Evolutionary conservation across 495 filamentous ascomycete genomes (phyloP).

Genomic region (Aspergillus leporis): DNA sequence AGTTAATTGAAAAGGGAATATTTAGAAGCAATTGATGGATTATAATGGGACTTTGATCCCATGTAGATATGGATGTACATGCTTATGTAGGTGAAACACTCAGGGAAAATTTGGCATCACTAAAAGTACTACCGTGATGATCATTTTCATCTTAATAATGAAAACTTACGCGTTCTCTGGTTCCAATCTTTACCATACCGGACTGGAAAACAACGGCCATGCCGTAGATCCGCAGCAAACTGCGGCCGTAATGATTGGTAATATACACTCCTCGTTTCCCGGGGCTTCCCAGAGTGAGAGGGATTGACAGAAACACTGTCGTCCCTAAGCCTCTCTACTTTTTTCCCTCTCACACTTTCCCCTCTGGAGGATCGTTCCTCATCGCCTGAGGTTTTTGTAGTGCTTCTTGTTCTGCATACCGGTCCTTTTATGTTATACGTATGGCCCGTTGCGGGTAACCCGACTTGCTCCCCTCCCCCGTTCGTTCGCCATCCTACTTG

Average conservation of each 20-base stretch:
- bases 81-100: slow-evolving; percentile 17
- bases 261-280: slow-evolving; percentile 15
- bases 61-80: neutral
- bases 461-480: slow-evolving; percentile 14
- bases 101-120: neutral
- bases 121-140: slow-evolving; percentile 8
- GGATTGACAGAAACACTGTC: slow-evolving; percentile 14
- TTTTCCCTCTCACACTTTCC: slow-evolving; percentile 17
- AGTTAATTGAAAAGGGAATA: neutral
- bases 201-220: slow-evolving; percentile 4
- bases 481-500: slow-evolving; percentile 20
- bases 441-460: slow-evolving; percentile 30
- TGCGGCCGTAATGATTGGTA: slow-evolving; percentile 13
- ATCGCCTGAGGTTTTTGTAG: slow-evolving; percentile 9
- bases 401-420: slow-evolving; percentile 11
- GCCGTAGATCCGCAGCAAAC: neutral
- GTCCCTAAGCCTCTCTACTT: slow-evolving; percentile 20
- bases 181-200: slow-evolving; percentile 11
- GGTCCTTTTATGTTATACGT: slow-evolving; percentile 18
- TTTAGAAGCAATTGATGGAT: neutral
- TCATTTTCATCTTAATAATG: slow-evolving; percentile 8
- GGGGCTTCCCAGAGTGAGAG: slow-evolving; percentile 13
- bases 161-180: slow-evolving; percentile 13
- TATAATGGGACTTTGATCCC: neutral
- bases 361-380: neutral